Conservation (phyloP, 2,329 filamentous ascomycete species). For the Alternaria brassicicola region DNA sequence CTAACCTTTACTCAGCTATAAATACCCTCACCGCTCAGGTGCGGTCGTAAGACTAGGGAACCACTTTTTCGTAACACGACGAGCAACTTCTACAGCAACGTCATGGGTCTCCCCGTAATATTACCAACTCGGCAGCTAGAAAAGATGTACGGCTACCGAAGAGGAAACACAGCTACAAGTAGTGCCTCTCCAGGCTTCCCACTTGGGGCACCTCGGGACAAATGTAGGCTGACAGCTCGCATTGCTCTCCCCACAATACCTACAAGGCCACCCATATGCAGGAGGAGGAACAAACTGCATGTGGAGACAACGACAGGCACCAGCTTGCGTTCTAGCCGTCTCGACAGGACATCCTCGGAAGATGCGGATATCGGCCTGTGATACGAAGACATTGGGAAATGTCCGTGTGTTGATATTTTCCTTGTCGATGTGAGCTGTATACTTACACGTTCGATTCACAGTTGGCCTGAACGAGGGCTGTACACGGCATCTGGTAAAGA, state of each 20-base stretch:
- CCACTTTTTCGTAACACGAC: background rate
- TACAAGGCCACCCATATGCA: background rate
- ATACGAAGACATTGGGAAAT: no score
- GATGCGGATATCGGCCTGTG: background rate
- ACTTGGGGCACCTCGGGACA: background rate
- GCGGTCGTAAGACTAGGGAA: background rate
- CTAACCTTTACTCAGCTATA: background rate
- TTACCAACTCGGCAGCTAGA: background rate
- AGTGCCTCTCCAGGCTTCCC: background rate
- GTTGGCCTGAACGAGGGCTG: background rate
- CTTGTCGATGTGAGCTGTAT: background rate
- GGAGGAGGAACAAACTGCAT: background rate
- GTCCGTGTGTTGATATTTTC: background rate
- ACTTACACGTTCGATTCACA: background rate
- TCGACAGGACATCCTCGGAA: background rate
- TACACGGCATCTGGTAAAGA: background rate
- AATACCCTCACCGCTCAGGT: background rate
- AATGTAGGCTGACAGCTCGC: background rate
- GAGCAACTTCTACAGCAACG: background rate
- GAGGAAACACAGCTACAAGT: background rate
- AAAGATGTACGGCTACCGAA: background rate
- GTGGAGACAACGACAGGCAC: background rate
- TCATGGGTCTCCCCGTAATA: background rate
- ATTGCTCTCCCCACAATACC: background rate
- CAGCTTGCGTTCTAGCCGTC: background rate